Evolutionary conservation across 208 protist species (phyloP).

Genomic region (Porcisia deanei): DNA sequence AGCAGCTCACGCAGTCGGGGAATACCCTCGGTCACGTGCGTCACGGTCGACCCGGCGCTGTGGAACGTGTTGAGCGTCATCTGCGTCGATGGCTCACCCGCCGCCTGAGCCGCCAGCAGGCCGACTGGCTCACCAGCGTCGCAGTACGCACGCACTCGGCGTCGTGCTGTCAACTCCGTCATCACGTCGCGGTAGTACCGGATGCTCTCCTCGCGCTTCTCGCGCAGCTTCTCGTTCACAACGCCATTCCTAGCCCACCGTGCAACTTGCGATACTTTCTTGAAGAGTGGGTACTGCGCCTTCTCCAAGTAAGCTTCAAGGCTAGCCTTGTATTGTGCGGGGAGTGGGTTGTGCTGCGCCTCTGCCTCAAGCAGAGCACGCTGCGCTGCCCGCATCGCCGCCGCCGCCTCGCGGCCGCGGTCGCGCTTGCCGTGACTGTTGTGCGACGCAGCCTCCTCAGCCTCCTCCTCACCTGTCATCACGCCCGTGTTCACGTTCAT

Average conservation of each 20-base stretch:
- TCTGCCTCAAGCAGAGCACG: conserved; percentile 37
- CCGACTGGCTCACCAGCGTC: conserved; percentile 97
- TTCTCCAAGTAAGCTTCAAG: conserved; percentile 62
- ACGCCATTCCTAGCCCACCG: conserved; percentile 61
- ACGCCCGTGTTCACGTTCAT: conserved; percentile 61
- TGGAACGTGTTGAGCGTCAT: conserved; percentile 99
- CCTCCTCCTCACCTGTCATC: conserved; percentile 29
- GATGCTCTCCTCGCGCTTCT: conserved; percentile 59
- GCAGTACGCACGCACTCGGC: conserved; percentile 69
- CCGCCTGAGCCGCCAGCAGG: conserved; percentile 97
- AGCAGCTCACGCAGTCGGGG: conserved; percentile 99
- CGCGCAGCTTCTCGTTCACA: conserved; percentile 56
- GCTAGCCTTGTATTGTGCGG: conserved; percentile 35
- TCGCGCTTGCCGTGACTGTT: conserved; percentile 33
- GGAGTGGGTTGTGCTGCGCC: conserved; percentile 61
- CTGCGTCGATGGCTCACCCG: conserved; percentile 99
- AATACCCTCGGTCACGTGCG: conserved; percentile 99
- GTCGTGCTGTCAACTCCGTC: conserved; percentile 57
- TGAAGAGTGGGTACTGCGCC: conserved; percentile 72
- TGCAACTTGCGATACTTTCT: conserved; percentile 73
- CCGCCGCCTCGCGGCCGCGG: conserved; percentile 33
- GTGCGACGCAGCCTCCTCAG: conserved; percentile 15
- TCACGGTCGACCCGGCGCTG: conserved; percentile 98
- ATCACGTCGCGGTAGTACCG: conserved; percentile 62
- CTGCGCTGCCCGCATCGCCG: conserved; percentile 33